phyloP scores from a whole-genome alignment of 306 rosid genomes.

The Vicia sativa region DNA sequence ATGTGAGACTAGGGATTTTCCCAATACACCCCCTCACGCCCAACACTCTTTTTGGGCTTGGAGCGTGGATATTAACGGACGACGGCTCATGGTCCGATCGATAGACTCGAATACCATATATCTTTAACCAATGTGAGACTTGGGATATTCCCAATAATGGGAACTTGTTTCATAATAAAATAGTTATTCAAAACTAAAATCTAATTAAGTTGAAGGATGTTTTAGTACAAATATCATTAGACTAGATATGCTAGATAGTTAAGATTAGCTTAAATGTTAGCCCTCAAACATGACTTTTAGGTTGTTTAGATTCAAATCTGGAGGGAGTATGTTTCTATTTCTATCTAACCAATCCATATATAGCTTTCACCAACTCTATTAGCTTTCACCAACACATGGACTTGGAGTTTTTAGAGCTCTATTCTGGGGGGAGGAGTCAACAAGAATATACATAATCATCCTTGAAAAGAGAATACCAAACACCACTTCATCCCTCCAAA shows the following conservation, averaged over 20 bases:
- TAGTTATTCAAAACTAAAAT: not conserved
- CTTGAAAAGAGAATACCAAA: conserved; percentile 1
- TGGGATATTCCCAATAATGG: too few relatives aligned
- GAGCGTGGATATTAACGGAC: too few relatives aligned
- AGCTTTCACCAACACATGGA: too few relatives aligned
- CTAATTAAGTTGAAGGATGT: not conserved
- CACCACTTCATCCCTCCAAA: not conserved
- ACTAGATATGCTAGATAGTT: not conserved
- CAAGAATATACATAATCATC: conserved; percentile 1
- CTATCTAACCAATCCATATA: conserved; percentile 14
- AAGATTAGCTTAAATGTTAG: not conserved
- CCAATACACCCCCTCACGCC: too few relatives aligned
- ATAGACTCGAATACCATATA: too few relatives aligned
- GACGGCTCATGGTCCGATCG: too few relatives aligned
- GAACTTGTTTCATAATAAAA: not conserved
- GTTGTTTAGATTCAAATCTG: not conserved
- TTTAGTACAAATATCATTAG: not conserved
- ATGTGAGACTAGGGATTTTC: too few relatives aligned
- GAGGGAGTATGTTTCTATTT: not conserved
- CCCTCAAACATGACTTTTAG: not conserved
- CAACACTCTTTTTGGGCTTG: too few relatives aligned
- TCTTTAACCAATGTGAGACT: too few relatives aligned
- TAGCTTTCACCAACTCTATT: conserved; percentile 15
- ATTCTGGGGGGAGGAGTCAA: not conserved
- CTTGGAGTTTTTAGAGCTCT: not conserved